These are phyloP conservation scores for Debaryomyces prosopidis DNA, from an alignment of 805 yeast genomes.

Conservation along the genomic window DNA sequence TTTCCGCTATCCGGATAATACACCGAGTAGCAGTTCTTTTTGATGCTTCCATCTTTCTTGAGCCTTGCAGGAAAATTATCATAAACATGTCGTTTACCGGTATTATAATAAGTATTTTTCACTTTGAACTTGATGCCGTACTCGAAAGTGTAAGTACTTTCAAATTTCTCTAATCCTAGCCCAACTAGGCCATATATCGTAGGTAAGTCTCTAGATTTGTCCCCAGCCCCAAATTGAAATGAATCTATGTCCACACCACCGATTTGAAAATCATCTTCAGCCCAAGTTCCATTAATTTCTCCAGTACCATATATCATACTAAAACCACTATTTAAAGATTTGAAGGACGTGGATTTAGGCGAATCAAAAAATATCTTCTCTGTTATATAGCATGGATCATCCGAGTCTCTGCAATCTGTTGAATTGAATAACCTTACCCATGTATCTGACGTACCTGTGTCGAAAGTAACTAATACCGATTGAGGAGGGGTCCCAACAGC, in stretches of 20 bases:
- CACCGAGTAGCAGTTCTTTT: slow-evolving; percentile 2
- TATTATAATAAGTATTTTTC: slow-evolving; percentile 1
- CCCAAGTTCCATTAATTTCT: slow-evolving; percentile 2
- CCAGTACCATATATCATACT: slow-evolving; percentile 5
- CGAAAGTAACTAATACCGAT: slow-evolving; percentile 6
- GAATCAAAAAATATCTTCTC: background rate
- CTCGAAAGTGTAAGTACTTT: slow-evolving; percentile 5
- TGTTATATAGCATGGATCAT: background rate
- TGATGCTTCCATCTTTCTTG: background rate
- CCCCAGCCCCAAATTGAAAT: slow-evolving; percentile 1
- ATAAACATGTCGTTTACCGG: background rate
- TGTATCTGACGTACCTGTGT: slow-evolving; percentile 10
- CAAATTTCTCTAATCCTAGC: slow-evolving; percentile 2
- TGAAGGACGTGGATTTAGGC: background rate
- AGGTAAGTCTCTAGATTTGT: background rate
- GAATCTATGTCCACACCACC: background rate
- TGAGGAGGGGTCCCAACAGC: slow-evolving; percentile 9
- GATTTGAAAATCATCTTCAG: background rate
- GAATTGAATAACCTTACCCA: slow-evolving; percentile 6
- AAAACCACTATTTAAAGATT: background rate
- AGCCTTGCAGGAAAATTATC: slow-evolving; percentile 3
- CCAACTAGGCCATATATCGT: slow-evolving; percentile 2
- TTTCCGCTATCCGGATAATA: background rate
- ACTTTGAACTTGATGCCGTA: slow-evolving; percentile 1
- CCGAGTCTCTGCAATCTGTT: background rate